Evolutionary conservation across 1,284 basidiomycete genomes (phyloP), one percentile per base, ranked within the genome.

Genomic region (Sanghuangporus sanghuang): DNA sequence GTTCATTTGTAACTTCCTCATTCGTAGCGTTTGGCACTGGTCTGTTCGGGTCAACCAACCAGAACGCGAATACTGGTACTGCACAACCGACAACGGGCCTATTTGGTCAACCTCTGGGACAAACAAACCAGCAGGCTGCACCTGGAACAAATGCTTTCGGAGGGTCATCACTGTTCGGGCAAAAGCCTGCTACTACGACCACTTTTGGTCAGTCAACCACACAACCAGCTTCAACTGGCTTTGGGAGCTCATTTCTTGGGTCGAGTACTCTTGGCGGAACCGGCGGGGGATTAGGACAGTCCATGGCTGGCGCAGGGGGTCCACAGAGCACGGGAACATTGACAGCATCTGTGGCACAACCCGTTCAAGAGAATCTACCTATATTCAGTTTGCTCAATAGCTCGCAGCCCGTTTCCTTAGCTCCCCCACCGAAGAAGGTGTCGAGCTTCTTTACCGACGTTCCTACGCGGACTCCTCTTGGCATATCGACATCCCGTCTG

Each of bases 331-430:
- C 85, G 71, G 81, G 83, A 12, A 77, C 80, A 0, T 78, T 96
- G 61, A 91, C 86, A 12, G 91, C 93, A 0, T 95, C 93, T 9
- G 92, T 98, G 71, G 89, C 91, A 55, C 89, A 95, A 72, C 95
- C 96, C 0, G 95, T 98, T 72, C 92, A 91, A 49, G 83, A 86
- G 64, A 95, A 93, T 71, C 78, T 92, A 46, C 86, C 89, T 1
- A 86, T 91, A 54, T 91, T 90, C 69, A 84, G 82, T 60, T 80
- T 92, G 79, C 83, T 92, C 39, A 85, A 88, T 23, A 81, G 86
- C 23, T 85, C 87, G 4, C 84, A 84, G 46, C 78, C 85, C 1
- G 73, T 86, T 59, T 77, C 82, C 38, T 74, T 87, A 0, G 87
- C 89, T 27, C 80, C 79, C 61, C 80, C 78, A 64, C 80, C 82